phyloP scores from a whole-genome alignment of 257 asterid species.

The Anisodus acutangulus region DNA sequence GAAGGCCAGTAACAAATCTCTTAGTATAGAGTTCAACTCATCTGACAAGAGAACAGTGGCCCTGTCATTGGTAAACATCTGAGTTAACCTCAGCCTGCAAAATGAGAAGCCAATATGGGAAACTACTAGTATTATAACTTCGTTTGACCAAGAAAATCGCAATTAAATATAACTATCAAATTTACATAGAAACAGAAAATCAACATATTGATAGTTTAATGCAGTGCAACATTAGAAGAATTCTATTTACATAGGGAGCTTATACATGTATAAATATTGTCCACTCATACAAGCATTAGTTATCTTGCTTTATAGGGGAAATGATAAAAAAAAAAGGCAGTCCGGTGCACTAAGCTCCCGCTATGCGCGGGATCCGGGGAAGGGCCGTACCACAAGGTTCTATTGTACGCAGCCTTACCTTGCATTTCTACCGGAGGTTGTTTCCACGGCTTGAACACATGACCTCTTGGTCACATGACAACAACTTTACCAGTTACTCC shows the following conservation, averaged over 20 bases:
- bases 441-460: too few species aligned
- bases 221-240: neutral
- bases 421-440: too few species aligned
- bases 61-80: neutral
- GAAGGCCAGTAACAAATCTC: neutral
- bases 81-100: constrained; percentile 12
- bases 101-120: neutral
- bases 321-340: too few species aligned
- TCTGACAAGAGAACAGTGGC: neutral
- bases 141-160: neutral
- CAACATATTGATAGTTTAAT: neutral
- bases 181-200: neutral
- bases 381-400: too few species aligned
- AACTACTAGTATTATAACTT: neutral
- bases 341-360: too few species aligned
- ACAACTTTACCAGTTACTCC: too few species aligned
- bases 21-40: neutral
- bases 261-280: neutral
- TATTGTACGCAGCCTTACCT: too few species aligned
- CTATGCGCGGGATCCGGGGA: too few species aligned
- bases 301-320: neutral
- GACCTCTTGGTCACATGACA: too few species aligned
- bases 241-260: neutral
- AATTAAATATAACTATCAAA: neutral
- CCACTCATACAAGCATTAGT: neutral